Conservation (phyloP, 306 rosid genomes). For the Cucumis hystrix region DNA sequence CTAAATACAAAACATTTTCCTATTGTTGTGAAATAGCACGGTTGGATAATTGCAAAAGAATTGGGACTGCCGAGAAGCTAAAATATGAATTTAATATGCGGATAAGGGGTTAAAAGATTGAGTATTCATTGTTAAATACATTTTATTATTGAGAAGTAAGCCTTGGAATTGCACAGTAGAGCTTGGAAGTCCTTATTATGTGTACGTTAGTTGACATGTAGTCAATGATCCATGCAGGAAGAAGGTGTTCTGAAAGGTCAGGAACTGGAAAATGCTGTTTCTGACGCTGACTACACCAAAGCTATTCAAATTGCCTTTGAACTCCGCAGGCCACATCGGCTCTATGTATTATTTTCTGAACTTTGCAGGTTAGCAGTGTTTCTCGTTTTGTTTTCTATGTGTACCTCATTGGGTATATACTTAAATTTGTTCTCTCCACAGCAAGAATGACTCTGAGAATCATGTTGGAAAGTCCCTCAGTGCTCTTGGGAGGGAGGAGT, state of each 20-base stretch:
- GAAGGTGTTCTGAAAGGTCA: constrained; percentile 84
- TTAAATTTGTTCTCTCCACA: constrained; percentile 26
- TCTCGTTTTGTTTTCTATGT: no score
- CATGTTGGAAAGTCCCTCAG: constrained; percentile 48
- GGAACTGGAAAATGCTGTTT: constrained; percentile 86
- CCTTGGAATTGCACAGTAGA: background rate
- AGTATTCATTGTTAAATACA: background rate
- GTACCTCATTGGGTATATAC: background rate
- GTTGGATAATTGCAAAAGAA: no score
- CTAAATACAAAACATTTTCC: no score
- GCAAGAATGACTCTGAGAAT: constrained; percentile 45
- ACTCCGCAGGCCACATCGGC: constrained; percentile 74
- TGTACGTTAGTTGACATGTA: background rate
- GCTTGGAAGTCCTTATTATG: background rate
- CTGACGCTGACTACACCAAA: constrained; percentile 68
- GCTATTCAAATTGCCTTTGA: constrained; percentile 83
- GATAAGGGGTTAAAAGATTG: background rate
- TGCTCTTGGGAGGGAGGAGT: constrained; percentile 48
- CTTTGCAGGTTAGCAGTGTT: constrained; percentile 62
- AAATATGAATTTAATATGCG: background rate
- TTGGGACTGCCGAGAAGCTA: no score
- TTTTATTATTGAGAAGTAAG: background rate
- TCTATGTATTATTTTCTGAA: constrained; percentile 43
- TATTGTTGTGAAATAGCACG: no score
- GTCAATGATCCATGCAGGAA: constrained; percentile 42